Percentiles rank a stretch among this genome's conserved stretches.
These are phyloP conservation scores for Oldenlandia corymbosa DNA, from an alignment of 257 asterid genomes.

Conservation along the genomic window DNA sequence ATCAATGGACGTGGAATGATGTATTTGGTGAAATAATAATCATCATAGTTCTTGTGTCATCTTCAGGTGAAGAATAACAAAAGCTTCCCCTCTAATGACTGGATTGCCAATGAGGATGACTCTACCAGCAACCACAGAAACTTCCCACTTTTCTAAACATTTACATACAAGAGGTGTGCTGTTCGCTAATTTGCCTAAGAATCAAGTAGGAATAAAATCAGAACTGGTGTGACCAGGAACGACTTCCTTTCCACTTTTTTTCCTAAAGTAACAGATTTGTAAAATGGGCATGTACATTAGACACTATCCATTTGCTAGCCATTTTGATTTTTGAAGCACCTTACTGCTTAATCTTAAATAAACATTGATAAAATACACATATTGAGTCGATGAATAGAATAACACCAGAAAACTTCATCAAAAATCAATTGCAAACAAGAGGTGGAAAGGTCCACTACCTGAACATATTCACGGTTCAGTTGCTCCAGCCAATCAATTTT, in stretches of 20 bases:
- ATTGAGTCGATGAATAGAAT: background rate
- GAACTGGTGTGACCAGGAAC: background rate
- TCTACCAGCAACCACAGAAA: background rate
- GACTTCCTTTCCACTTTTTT: background rate
- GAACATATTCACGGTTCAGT: constrained; percentile 80
- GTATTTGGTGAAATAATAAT: background rate
- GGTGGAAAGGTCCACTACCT: constrained; percentile 41
- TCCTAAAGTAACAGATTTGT: background rate
- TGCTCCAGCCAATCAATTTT: constrained; percentile 96
- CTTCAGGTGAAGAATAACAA: background rate
- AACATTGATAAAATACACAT: background rate
- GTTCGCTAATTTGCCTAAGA: background rate
- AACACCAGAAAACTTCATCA: background rate
- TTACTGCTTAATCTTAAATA: no score
- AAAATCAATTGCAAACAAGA: background rate
- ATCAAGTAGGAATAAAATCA: background rate
- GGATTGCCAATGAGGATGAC: background rate
- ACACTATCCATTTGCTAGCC: background rate
- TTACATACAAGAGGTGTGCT: background rate
- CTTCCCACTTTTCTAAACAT: background rate
- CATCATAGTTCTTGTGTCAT: background rate
- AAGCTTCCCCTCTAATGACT: background rate
- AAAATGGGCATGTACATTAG: background rate
- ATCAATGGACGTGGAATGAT: background rate
- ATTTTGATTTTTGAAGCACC: no score